phyloP scores from a whole-genome alignment of 306 rosid species.

The Rosa multiflora region DNA sequence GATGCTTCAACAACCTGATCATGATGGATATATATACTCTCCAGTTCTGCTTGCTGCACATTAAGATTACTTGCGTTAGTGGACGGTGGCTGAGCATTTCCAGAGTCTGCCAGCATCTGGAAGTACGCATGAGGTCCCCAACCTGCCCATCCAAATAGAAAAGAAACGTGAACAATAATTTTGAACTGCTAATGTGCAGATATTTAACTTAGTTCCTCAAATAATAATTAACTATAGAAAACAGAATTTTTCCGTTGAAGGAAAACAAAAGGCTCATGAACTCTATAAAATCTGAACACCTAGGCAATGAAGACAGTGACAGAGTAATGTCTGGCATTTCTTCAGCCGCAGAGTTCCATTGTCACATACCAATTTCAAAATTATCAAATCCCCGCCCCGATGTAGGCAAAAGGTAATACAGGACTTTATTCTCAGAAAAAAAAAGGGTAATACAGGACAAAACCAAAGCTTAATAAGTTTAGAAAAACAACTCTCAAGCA shows the following conservation, averaged over 20 bases:
- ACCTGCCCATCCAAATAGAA: constrained; percentile 42
- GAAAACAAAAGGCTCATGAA: neutral
- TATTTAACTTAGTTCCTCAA: neutral
- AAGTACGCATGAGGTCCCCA: constrained; percentile 93
- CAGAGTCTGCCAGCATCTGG: constrained; percentile 65
- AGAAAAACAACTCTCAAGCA: constrained; percentile 12
- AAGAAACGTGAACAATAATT: neutral
- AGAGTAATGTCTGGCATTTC: neutral
- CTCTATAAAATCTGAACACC: neutral
- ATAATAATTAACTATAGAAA: neutral
- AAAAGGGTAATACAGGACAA: neutral
- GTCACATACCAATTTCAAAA: neutral
- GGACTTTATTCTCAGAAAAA: too few species aligned
- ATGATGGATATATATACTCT: constrained; percentile 40
- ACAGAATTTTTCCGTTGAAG: neutral
- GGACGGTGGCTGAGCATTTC: constrained; percentile 32
- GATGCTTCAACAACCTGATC: constrained; percentile 24
- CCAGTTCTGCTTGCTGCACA: constrained; percentile 45
- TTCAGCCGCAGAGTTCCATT: neutral
- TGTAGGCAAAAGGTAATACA: neutral
- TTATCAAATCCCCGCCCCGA: neutral
- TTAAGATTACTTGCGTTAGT: constrained; percentile 27
- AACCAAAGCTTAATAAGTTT: neutral
- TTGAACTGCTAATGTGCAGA: neutral
- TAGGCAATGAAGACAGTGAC: neutral